These are phyloP conservation scores for Rhodotorula graminis DNA, from an alignment of 768 basidiomycete species.

Conservation along the genomic window DNA sequence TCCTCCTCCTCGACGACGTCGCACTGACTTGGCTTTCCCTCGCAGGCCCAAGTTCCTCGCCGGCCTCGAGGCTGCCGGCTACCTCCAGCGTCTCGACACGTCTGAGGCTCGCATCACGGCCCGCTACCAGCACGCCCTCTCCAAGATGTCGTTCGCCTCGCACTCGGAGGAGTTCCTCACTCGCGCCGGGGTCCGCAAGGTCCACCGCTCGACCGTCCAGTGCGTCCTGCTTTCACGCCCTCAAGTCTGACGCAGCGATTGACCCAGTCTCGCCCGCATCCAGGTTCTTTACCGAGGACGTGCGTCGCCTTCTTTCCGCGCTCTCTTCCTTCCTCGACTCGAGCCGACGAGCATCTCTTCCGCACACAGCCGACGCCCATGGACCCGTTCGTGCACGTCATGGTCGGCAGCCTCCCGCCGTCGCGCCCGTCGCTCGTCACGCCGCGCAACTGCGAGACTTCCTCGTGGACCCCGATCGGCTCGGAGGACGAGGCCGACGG, in stretches of 20 bases:
- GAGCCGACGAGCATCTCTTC: too few relatives aligned
- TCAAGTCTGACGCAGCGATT: background rate
- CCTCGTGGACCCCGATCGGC: slow-evolving; percentile 15
- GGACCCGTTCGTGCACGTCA: slow-evolving; percentile 35
- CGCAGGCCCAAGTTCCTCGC: slow-evolving; percentile 30
- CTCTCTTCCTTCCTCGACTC: too few relatives aligned
- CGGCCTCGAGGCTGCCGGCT: slow-evolving; percentile 35
- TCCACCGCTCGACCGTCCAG: slow-evolving; percentile 36
- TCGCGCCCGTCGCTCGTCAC: slow-evolving; percentile 6
- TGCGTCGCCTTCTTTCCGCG: too few relatives aligned
- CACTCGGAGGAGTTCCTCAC: slow-evolving; percentile 35
- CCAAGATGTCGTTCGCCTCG: slow-evolving; percentile 32
- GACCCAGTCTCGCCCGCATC: background rate
- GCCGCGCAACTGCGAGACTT: slow-evolving; percentile 7
- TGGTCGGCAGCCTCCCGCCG: slow-evolving; percentile 32
- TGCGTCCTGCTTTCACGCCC: background rate
- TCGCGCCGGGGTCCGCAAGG: slow-evolving; percentile 30
- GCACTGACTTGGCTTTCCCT: too few relatives aligned
- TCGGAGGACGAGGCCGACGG: slow-evolving; percentile 15
- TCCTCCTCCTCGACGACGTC: background rate
- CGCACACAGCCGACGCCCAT: slow-evolving; percentile 5
- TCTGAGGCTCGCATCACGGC: slow-evolving; percentile 32
- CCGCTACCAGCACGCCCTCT: slow-evolving; percentile 36
- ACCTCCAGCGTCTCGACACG: slow-evolving; percentile 36
- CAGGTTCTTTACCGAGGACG: slow-evolving; percentile 34